These are phyloP conservation scores for Umbelopsis sp. DNA, from an alignment of 192 early-diverging fungal species.

Conservation along the genomic window DNA sequence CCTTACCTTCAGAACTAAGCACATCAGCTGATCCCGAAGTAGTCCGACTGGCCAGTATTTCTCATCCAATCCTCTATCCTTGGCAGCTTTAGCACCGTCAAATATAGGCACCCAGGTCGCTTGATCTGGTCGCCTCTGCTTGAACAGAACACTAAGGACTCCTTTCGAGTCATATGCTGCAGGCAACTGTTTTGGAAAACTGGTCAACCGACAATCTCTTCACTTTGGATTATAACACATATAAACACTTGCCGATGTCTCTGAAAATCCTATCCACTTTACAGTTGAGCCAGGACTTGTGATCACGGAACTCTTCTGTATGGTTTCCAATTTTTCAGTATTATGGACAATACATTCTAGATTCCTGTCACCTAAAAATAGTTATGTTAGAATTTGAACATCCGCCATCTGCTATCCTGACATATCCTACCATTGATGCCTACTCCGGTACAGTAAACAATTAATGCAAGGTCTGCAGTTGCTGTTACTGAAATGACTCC, in stretches of 20 bases:
- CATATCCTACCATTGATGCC: conserved; percentile 29
- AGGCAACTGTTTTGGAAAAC: conserved; percentile 55
- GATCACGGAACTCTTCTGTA: conserved; percentile 65
- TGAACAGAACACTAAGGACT: conserved; percentile 71
- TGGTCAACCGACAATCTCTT: not conserved
- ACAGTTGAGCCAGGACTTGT: conserved; percentile 63
- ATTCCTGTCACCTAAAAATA: conserved; percentile 47
- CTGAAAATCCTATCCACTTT: conserved; percentile 86
- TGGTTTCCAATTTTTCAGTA: conserved; percentile 47
- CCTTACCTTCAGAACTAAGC: conserved; percentile 69
- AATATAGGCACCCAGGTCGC: conserved; percentile 85
- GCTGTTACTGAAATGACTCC: conserved; percentile 50
- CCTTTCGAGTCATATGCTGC: conserved; percentile 81
- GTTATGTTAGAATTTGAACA: not conserved
- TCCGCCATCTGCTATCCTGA: conserved; percentile 22
- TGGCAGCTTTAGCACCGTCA: conserved; percentile 56
- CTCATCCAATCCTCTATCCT: conserved; percentile 49
- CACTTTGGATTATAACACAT: conserved; percentile 18
- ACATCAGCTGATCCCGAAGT: conserved; percentile 69
- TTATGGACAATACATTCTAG: conserved; percentile 72
- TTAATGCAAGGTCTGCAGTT: conserved; percentile 42
- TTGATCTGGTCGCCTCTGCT: conserved; percentile 64
- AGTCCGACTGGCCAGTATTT: conserved; percentile 89
- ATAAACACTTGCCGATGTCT: conserved; percentile 57
- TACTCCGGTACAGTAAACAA: conserved; percentile 40